Evolutionary conservation across 371 early-diverging fungal genomes (phyloP).

Genomic region (Mucor sp.): DNA sequence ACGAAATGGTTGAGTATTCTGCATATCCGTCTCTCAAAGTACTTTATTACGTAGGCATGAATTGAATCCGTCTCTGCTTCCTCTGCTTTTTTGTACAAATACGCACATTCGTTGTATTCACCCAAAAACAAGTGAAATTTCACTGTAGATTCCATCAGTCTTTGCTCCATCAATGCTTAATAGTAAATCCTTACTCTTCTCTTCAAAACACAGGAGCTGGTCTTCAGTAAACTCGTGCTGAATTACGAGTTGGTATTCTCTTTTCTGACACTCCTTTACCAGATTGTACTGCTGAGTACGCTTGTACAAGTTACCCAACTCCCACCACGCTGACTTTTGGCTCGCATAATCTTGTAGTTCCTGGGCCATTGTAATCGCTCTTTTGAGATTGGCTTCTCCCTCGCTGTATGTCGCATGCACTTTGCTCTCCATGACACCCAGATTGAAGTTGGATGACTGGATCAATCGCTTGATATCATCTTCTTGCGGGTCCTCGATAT

Average conservation of each 20-base stretch:
- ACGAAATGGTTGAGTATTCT: not conserved
- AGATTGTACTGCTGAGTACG: constrained; percentile 8
- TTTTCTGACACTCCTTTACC: constrained; percentile 28
- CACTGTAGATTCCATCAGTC: not conserved
- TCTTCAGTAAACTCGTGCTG: constrained; percentile 24
- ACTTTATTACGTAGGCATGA: not conserved
- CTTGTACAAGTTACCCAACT: constrained; percentile 35
- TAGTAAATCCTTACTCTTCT: constrained; percentile 22
- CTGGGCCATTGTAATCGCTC: constrained; percentile 25
- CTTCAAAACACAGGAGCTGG: constrained; percentile 28
- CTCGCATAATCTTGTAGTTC: constrained; percentile 15
- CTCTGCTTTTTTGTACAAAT: not conserved
- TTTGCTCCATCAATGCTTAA: not conserved
- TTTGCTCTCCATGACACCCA: constrained; percentile 41
- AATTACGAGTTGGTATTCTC: constrained; percentile 25
- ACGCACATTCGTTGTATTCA: constrained; percentile 1
- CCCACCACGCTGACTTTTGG: constrained; percentile 38
- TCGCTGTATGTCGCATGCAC: not conserved
- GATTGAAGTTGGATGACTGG: constrained; percentile 38
- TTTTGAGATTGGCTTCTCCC: constrained; percentile 15
- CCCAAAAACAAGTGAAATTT: constrained; percentile 5
- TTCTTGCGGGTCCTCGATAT: constrained; percentile 19
- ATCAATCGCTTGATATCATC: constrained; percentile 12
- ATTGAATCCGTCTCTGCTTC: not conserved
- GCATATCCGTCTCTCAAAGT: not conserved